phyloP scores from a whole-genome alignment of 1,284 basidiomycete species.

The Marasmius sp. region DNA sequence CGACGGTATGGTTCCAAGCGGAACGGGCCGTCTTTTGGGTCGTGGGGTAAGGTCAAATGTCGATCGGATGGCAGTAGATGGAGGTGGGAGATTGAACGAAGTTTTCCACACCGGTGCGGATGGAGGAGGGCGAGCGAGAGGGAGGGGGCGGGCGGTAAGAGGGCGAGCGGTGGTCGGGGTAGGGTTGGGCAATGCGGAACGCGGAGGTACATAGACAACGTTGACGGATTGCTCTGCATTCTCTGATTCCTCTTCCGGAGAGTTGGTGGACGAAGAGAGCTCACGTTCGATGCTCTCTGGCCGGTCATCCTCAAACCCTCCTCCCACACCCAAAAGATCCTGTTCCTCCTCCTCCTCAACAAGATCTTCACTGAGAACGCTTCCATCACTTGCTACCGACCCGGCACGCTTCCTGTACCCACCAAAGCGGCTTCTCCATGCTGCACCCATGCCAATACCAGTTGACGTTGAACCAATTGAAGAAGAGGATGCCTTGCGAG shows the following conservation, averaged over 20 bases:
- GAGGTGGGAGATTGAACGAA: slow-evolving; percentile 46
- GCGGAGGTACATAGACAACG: slow-evolving; percentile 10
- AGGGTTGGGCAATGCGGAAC: slow-evolving; percentile 8
- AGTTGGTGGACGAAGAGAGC: slow-evolving; percentile 36
- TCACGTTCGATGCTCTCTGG: slow-evolving; percentile 38
- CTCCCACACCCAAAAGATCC: slow-evolving; percentile 65
- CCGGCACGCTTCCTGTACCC: slow-evolving; percentile 63
- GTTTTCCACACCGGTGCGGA: slow-evolving; percentile 55
- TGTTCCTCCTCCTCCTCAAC: slow-evolving; percentile 80
- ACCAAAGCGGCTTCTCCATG: slow-evolving; percentile 63
- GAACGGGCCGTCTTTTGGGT: slow-evolving; percentile 56
- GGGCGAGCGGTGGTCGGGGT: slow-evolving; percentile 27
- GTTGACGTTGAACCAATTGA: slow-evolving; percentile 56
- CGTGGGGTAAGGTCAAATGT: slow-evolving; percentile 53
- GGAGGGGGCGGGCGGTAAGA: slow-evolving; percentile 24
- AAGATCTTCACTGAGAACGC: slow-evolving; percentile 74
- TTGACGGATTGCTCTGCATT: slow-evolving; percentile 32
- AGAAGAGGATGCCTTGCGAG: slow-evolving; percentile 68
- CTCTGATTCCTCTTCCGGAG: slow-evolving; percentile 43
- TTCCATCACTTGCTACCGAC: slow-evolving; percentile 69
- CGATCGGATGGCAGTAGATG: slow-evolving; percentile 44
- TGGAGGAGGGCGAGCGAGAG: slow-evolving; percentile 40
- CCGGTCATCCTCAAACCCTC: slow-evolving; percentile 57
- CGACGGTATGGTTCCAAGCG: slow-evolving; percentile 61
- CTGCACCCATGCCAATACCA: slow-evolving; percentile 65